phyloP scores from a whole-genome alignment of 2,329 filamentous ascomycete species.

The Colletotrichum sp. region DNA sequence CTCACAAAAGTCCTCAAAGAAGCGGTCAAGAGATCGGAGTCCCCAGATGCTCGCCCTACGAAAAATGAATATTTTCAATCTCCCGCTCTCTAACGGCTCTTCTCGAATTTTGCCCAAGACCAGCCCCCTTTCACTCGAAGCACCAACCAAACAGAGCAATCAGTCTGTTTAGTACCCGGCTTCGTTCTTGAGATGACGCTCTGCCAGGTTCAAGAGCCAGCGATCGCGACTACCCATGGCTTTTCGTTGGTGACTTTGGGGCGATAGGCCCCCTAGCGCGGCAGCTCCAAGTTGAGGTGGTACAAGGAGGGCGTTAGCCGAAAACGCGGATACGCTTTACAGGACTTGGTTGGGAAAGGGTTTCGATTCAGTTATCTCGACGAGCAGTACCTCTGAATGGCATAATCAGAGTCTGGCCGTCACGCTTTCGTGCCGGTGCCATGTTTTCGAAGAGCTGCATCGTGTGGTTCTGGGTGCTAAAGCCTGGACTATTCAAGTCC shows the following conservation, averaged over 20 bases:
- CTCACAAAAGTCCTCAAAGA: conserved; percentile 6
- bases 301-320: conserved; percentile 9
- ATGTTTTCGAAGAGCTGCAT: neutral
- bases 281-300: neutral
- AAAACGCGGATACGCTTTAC: neutral
- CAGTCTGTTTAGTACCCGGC: neutral
- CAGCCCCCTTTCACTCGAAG: neutral
- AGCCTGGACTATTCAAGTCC: neutral
- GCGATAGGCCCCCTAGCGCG: neutral
- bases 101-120: neutral
- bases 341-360: neutral
- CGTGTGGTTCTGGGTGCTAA: neutral
- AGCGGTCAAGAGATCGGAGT: neutral
- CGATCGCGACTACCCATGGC: neutral
- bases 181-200: neutral
- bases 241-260: neutral
- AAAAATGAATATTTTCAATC: neutral
- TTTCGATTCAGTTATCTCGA: neutral
- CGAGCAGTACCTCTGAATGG: neutral
- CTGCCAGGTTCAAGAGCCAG: neutral
- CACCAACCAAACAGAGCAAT: neutral
- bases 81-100: neutral
- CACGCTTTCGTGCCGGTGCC: neutral
- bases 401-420: neutral
- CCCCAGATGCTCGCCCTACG: neutral